Conservation (phyloP, 2,329 filamentous ascomycete species). For the Cladosporium sp. region DNA sequence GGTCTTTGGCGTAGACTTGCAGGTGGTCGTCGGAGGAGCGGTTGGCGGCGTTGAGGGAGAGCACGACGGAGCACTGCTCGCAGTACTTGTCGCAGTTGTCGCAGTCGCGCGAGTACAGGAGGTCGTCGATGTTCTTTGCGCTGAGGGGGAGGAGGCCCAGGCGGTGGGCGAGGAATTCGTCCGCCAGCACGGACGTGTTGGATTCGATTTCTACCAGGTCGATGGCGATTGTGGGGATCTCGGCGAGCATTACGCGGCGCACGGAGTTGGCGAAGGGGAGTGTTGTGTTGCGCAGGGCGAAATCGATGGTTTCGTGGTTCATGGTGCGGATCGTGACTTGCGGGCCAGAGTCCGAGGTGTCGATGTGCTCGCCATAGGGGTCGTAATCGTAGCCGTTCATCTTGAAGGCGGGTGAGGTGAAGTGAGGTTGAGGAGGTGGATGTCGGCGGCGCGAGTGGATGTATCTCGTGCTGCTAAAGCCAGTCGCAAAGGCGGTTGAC, state of each 20-base stretch:
- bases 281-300: slow-evolving; percentile 83
- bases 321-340: slow-evolving; percentile 44
- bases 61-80: slow-evolving; percentile 79
- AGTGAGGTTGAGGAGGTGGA: background rate
- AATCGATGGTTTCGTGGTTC: slow-evolving; percentile 75
- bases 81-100: slow-evolving; percentile 87
- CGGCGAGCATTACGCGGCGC: slow-evolving; percentile 82
- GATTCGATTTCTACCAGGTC: slow-evolving; percentile 87
- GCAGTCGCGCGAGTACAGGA: slow-evolving; percentile 88
- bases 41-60: slow-evolving; percentile 66
- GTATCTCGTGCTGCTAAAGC: background rate
- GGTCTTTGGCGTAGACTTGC: slow-evolving; percentile 86
- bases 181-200: slow-evolving; percentile 92
- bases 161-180: slow-evolving; percentile 92
- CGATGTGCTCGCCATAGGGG: slow-evolving; percentile 25
- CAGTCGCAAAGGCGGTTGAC: background rate
- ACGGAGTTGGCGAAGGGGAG: slow-evolving; percentile 89
- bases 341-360: slow-evolving; percentile 40
- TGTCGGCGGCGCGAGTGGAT: background rate
- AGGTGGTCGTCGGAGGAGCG: slow-evolving; percentile 80
- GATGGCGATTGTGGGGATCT: slow-evolving; percentile 91
- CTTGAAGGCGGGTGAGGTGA: background rate
- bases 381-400: slow-evolving; percentile 18
- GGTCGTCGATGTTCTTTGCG: slow-evolving; percentile 71
- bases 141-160: slow-evolving; percentile 84